phyloP scores from a whole-genome alignment of 139 green algal genomes.

The Pleodorina starrii region DNA sequence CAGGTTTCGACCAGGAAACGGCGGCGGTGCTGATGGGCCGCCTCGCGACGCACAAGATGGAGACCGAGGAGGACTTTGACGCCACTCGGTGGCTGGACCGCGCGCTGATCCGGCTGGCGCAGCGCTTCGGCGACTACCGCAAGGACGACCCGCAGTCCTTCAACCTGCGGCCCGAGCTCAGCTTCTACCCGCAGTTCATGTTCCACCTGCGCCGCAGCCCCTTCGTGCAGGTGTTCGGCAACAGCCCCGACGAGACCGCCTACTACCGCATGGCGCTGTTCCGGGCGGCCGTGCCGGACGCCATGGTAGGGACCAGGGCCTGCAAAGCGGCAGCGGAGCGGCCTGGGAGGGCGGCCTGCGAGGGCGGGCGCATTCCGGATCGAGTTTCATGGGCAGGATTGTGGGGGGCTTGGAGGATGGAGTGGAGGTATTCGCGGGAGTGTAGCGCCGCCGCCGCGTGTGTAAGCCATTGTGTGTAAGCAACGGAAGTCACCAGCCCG shows the following conservation, averaged over 20 bases:
- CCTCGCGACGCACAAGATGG: conserved; percentile 90
- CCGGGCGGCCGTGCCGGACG: conserved; percentile 85
- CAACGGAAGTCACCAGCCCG: too few relatives aligned
- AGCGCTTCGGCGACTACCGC: conserved; percentile 68
- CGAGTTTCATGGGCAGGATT: too few relatives aligned
- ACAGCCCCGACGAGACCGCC: conserved; percentile 97
- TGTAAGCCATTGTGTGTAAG: too few relatives aligned
- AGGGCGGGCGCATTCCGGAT: too few relatives aligned
- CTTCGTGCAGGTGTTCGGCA: conserved; percentile 98
- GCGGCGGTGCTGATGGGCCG: conserved; percentile 92
- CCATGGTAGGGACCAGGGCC: conserved; percentile 89
- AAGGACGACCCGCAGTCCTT: conserved; percentile 97
- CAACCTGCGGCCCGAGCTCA: conserved; percentile 87
- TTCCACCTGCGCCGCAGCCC: conserved; percentile 97
- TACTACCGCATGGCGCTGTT: conserved; percentile 93
- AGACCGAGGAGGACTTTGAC: conserved; percentile 98
- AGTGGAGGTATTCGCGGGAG: too few relatives aligned
- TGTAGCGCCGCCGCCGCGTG: too few relatives aligned
- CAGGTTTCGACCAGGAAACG: conserved; percentile 98
- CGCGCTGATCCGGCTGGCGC: conserved; percentile 82
- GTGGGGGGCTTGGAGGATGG: too few relatives aligned
- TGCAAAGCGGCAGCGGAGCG: too few relatives aligned
- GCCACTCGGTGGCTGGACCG: conserved; percentile 95
- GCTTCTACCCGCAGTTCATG: conserved; percentile 99
- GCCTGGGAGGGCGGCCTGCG: too few relatives aligned